A percentile compares a stretch with the other conserved stretches of the same genome.
Conservation (phyloP, 2,329 filamentous ascomycete genomes). For the Phyllosticta citribraziliensis region DNA sequence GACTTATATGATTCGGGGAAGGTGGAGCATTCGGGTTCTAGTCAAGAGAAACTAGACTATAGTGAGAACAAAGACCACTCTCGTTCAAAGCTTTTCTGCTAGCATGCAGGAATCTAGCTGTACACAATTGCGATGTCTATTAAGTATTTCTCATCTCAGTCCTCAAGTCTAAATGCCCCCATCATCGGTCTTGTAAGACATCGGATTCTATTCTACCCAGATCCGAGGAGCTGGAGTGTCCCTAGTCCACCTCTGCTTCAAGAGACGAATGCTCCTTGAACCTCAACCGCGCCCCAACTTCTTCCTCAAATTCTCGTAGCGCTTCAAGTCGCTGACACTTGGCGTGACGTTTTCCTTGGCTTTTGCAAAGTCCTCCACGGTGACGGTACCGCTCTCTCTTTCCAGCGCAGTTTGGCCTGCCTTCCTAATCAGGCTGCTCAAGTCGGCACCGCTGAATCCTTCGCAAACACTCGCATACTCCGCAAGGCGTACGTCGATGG, state of each 20-base stretch:
- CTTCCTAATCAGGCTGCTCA: conserved; percentile 48
- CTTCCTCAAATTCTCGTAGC: conserved; percentile 46
- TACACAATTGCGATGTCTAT: too few relatives aligned
- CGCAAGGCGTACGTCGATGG: conserved; percentile 46
- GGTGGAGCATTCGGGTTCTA: too few relatives aligned
- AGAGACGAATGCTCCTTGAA: neutral
- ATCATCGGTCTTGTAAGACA: too few relatives aligned
- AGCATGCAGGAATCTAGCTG: too few relatives aligned
- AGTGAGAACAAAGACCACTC: too few relatives aligned
- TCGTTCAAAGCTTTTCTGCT: too few relatives aligned
- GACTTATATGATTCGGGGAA: too few relatives aligned
- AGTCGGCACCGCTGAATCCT: conserved; percentile 65
- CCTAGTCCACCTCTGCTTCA: neutral
- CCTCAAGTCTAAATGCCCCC: too few relatives aligned
- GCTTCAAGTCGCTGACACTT: conserved; percentile 48
- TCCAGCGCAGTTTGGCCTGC: conserved; percentile 49
- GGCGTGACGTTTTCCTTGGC: conserved; percentile 35
- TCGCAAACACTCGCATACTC: conserved; percentile 62
- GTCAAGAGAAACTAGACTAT: too few relatives aligned
- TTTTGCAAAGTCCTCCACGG: conserved; percentile 36
- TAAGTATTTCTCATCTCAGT: too few relatives aligned
- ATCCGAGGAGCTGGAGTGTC: too few relatives aligned
- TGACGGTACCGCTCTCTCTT: conserved; percentile 35
- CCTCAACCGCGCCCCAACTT: conserved; percentile 26
- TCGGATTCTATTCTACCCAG: too few relatives aligned